phyloP scores from a whole-genome alignment of 2,329 filamentous ascomycete genomes.

The Aureobasidium subglaciale region DNA sequence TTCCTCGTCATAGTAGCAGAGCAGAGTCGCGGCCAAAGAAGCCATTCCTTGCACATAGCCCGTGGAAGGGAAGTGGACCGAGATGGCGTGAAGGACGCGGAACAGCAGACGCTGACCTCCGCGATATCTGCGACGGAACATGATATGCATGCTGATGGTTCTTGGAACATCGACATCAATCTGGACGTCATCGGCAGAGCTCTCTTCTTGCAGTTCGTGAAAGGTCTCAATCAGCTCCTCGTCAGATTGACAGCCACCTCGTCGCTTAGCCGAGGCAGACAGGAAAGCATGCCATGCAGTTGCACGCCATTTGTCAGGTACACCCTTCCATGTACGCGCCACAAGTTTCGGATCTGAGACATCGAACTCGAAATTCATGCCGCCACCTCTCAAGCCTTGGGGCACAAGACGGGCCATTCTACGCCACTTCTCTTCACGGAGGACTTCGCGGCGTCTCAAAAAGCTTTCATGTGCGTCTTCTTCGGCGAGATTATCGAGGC shows the following conservation, averaged over 20 bases:
- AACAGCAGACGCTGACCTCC: conserved; percentile 90
- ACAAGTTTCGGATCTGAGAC: conserved; percentile 69
- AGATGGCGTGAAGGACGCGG: conserved; percentile 83
- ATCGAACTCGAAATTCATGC: conserved; percentile 73
- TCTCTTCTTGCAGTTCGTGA: conserved; percentile 62
- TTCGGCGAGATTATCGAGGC: conserved; percentile 41
- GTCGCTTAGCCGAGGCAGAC: conserved; percentile 62
- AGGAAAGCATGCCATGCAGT: conserved; percentile 95
- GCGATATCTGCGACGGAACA: conserved; percentile 88
- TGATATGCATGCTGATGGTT: conserved; percentile 91
- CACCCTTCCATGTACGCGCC: conserved; percentile 93
- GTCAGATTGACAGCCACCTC: conserved; percentile 54
- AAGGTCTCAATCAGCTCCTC: conserved; percentile 65
- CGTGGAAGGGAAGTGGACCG: conserved; percentile 81
- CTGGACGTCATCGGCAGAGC: conserved; percentile 86
- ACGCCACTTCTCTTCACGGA: conserved; percentile 59
- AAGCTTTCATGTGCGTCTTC: conserved; percentile 39
- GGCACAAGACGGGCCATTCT: conserved; percentile 52
- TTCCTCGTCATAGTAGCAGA: conserved; percentile 97
- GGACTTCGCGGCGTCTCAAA: conserved; percentile 52
- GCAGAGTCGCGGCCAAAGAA: conserved; percentile 78
- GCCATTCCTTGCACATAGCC: conserved; percentile 99
- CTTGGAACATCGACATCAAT: conserved; percentile 95
- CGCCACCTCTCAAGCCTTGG: conserved; percentile 43
- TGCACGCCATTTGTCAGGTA: conserved; percentile 89